Evolutionary conservation across 163 green algal genomes (phyloP), one percentile per base, ranked within the genome.

Genomic region (Picocystis sp.): DNA sequence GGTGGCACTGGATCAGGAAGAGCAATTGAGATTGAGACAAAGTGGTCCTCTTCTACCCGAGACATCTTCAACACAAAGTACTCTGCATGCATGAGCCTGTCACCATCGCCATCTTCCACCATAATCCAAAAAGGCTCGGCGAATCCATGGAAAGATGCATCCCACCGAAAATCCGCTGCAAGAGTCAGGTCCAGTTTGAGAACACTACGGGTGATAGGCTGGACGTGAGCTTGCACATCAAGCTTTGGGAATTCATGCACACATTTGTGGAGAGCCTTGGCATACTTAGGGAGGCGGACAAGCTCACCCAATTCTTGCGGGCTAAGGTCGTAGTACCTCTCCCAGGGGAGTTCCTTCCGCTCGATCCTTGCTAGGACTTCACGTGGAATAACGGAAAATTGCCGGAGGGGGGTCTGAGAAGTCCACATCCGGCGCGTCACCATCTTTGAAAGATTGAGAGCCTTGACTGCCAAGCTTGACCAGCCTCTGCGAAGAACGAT

Each of bases 111-210:
- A 72, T 98, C 89, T 66, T 97, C 89, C 55, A 96, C 84, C 5
- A 94, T 53, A 52, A 98, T 80, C 77, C 84, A 92, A 66, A 94
- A 96, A 0, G 83, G 78, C 76, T 97, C 84, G 50, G 87, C 83
- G n/a, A 63, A 71, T 35, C 82, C 81, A 57, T 70, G 67, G 3
- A 68, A 41, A 57, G 75, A 78, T 34, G 82, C 78, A 42, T 94
- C 80, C 89, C 89, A 97, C 52, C 82, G 70, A 67, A 98, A 98
- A 72, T 98, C 89, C 5, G 89, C 82, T 12, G 87, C 95, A 68
- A 98, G 80, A 41, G 80, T 93, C 50, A 98, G 76, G 78, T 98
- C 89, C 1, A 97, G 60, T 55, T 81, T 86, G 50, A 97, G 64
- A 25, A 94, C 56, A 14, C 69, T 77, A 53, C 89, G 82, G 5